phyloP scores from a whole-genome alignment of 2,329 filamentous ascomycete genomes.

The Geosmithia flava region DNA sequence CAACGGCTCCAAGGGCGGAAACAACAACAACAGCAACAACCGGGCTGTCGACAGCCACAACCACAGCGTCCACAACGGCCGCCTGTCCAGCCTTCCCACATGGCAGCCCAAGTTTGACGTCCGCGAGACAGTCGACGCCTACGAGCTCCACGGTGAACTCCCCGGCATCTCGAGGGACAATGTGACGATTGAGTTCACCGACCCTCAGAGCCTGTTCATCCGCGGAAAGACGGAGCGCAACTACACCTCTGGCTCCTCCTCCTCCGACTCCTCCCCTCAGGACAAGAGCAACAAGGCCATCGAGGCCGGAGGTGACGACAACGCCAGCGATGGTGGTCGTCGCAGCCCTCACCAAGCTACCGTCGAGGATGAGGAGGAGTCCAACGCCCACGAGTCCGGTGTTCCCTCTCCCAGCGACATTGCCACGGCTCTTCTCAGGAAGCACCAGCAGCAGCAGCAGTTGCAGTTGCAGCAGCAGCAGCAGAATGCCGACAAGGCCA shows the following conservation, averaged over 20 bases:
- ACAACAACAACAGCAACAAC: too few species aligned
- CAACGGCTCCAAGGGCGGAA: too few species aligned
- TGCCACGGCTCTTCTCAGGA: conserved; percentile 11
- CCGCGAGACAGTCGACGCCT: conserved; percentile 53
- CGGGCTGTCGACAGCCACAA: too few species aligned
- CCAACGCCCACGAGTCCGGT: conserved; percentile 13
- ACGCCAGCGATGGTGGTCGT: conserved; percentile 21
- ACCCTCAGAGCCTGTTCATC: conserved; percentile 60
- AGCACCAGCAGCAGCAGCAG: conserved; percentile 1
- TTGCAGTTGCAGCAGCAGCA: conserved; percentile 15
- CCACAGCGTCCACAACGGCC: conserved; percentile 11
- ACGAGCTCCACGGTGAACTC: conserved; percentile 72
- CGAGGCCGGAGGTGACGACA: conserved; percentile 24
- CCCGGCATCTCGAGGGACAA: conserved; percentile 64
- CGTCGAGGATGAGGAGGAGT: conserved; percentile 48
- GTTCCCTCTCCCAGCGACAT: conserved; percentile 5
- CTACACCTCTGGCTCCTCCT: conserved; percentile 41
- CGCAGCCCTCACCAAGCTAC: conserved; percentile 28
- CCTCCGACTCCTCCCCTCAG: too few species aligned
- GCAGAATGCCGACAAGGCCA: conserved; percentile 27
- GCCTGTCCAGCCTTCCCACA: conserved; percentile 24
- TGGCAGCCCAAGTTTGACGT: conserved; percentile 74
- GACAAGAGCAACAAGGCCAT: too few species aligned
- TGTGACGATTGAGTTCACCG: conserved; percentile 67
- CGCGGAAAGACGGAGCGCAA: conserved; percentile 56